Conservation (phyloP, 106 monocot species). For the Dendrobium huoshanense region DNA sequence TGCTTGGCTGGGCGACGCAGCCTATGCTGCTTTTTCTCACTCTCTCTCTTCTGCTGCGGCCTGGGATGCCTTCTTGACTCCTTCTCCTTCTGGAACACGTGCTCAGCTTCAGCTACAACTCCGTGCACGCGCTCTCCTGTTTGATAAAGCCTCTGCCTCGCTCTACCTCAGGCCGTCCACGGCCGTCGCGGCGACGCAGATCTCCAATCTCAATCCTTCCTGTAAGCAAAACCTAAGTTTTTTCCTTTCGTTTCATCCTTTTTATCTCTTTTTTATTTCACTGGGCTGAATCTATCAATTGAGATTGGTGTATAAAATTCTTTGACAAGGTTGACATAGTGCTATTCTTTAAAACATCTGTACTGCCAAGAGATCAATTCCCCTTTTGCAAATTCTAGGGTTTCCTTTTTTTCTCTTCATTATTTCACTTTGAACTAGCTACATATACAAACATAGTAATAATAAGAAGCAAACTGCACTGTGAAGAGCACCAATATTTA, state of each 20-base stretch:
- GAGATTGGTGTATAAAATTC: neutral
- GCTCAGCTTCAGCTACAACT: slow-evolving; percentile 63
- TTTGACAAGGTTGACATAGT: too few species aligned
- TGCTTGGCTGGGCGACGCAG: slow-evolving; percentile 75
- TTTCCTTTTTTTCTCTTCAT: too few species aligned
- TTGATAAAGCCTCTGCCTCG: slow-evolving; percentile 72
- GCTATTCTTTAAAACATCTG: too few species aligned
- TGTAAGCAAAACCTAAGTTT: slow-evolving; percentile 24
- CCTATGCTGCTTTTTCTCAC: slow-evolving; percentile 51
- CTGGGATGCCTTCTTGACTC: slow-evolving; percentile 81
- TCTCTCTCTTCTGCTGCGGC: slow-evolving; percentile 61
- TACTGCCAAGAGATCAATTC: too few species aligned
- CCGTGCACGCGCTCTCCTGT: slow-evolving; percentile 78
- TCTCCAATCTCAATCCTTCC: slow-evolving; percentile 39
- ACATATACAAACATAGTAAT: too few species aligned
- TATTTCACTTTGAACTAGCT: too few species aligned
- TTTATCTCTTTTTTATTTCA: slow-evolving; percentile 3
- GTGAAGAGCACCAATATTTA: too few species aligned
- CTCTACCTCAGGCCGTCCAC: slow-evolving; percentile 28
- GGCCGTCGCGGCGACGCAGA: neutral
- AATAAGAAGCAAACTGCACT: too few species aligned
- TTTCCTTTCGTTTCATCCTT: neutral
- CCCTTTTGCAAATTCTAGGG: too few species aligned
- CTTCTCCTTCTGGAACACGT: slow-evolving; percentile 14
- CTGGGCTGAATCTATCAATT: neutral